These are phyloP conservation scores for Penicillium manginii DNA, from an alignment of 495 filamentous ascomycete species.

Conservation along the genomic window DNA sequence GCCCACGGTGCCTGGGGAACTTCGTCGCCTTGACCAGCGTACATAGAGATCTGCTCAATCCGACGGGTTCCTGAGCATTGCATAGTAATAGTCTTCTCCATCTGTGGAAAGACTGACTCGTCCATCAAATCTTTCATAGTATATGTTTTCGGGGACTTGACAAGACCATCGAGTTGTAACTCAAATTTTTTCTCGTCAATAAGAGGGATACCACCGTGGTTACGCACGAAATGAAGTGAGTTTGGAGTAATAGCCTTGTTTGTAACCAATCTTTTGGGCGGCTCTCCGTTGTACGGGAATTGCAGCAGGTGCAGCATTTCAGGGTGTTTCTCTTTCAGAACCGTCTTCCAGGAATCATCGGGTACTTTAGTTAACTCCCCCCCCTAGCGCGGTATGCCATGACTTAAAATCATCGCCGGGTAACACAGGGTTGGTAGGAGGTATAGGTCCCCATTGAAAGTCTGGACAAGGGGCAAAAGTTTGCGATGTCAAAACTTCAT, in stretches of 20 bases:
- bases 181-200: slow-evolving; percentile 58
- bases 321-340: slow-evolving; percentile 61
- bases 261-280: slow-evolving; percentile 54
- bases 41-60: slow-evolving; percentile 65
- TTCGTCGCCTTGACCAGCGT: slow-evolving; percentile 69
- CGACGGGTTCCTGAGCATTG: slow-evolving; percentile 73
- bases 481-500: slow-evolving; percentile 56
- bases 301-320: slow-evolving; percentile 72
- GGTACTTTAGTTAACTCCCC: slow-evolving; percentile 48
- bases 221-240: slow-evolving; percentile 64
- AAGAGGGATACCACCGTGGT: slow-evolving; percentile 67
- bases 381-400: slow-evolving; percentile 63
- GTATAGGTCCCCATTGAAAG: slow-evolving; percentile 62
- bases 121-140: slow-evolving; percentile 54
- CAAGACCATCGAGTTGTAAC: slow-evolving; percentile 60
- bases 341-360: slow-evolving; percentile 61
- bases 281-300: slow-evolving; percentile 74
- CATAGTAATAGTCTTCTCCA: slow-evolving; percentile 59
- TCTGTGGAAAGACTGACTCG: slow-evolving; percentile 56
- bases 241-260: slow-evolving; percentile 61
- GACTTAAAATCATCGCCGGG: slow-evolving; percentile 66
- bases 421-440: slow-evolving; percentile 66
- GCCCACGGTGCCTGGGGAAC: slow-evolving; percentile 70
- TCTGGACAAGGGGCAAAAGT: slow-evolving; percentile 61
- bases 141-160: slow-evolving; percentile 55